These are phyloP conservation scores for Candida cerambycidarum DNA, from an alignment of 805 yeast species.

Conservation along the genomic window DNA sequence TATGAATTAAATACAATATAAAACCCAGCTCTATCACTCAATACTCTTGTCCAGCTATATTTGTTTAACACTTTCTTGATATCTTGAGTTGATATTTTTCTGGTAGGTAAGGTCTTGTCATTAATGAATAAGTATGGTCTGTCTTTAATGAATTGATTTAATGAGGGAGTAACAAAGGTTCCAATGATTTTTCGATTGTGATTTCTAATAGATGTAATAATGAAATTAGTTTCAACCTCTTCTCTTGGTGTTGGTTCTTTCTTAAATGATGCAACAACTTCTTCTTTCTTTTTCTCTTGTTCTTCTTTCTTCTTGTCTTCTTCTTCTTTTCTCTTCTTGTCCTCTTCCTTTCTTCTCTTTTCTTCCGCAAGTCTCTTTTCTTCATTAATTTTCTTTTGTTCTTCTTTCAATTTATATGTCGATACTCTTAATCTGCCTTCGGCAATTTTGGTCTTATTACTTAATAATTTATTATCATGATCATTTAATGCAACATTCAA, in stretches of 20 bases:
- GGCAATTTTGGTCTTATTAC: constrained; percentile 36
- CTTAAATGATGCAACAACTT: constrained; percentile 2
- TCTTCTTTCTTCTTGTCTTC: constrained; percentile 6
- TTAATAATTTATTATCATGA: constrained; percentile 37
- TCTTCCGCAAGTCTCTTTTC: constrained; percentile 3
- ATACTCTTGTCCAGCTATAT: constrained; percentile 65
- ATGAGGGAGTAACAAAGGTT: constrained; percentile 47
- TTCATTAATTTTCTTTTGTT: constrained; percentile 27
- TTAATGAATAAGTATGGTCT: constrained; percentile 60
- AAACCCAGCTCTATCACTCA: constrained; percentile 65
- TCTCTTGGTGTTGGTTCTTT: constrained; percentile 9
- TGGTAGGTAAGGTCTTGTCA: constrained; percentile 49
- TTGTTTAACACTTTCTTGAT: constrained; percentile 57
- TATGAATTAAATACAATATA: constrained; percentile 66
- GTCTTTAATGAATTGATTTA: constrained; percentile 49
- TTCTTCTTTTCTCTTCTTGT: constrained; percentile 19
- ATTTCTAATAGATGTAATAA: constrained; percentile 32
- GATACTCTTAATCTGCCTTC: constrained; percentile 26
- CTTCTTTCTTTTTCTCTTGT: constrained; percentile 7
- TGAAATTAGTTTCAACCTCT: constrained; percentile 31
- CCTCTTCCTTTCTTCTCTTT: constrained; percentile 18
- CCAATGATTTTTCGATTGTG: constrained; percentile 33
- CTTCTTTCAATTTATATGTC: constrained; percentile 30
- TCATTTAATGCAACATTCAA: constrained; percentile 56
- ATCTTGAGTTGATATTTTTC: constrained; percentile 51